A percentile compares a stretch with the other conserved stretches of the same genome.
These are phyloP conservation scores for Dendrostoma leiphaemia DNA, from an alignment of 2,329 filamentous ascomycete genomes.

Conservation along the genomic window DNA sequence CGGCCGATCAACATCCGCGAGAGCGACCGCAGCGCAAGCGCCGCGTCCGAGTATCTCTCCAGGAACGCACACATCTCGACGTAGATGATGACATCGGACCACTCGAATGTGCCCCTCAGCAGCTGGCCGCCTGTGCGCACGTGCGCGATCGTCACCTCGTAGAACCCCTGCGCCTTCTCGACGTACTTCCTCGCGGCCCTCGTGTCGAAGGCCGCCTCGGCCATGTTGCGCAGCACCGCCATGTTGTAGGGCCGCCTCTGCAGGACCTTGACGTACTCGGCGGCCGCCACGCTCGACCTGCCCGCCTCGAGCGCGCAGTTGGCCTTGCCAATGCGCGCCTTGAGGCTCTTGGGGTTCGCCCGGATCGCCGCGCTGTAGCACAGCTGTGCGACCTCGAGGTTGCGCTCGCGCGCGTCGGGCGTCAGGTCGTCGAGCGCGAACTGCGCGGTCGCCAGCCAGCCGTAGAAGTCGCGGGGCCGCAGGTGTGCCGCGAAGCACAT, in stretches of 20 bases:
- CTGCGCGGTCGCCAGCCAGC: constrained; percentile 59
- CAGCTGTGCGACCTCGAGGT: constrained; percentile 53
- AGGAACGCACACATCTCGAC: constrained; percentile 73
- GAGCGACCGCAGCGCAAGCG: constrained; percentile 67
- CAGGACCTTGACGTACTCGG: constrained; percentile 55
- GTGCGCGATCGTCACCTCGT: constrained; percentile 45
- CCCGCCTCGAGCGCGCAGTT: constrained; percentile 56
- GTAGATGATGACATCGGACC: constrained; percentile 85
- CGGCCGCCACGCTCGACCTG: constrained; percentile 50
- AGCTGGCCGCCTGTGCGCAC: constrained; percentile 32
- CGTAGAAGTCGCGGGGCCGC: constrained; percentile 56
- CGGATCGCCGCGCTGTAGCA: constrained; percentile 60
- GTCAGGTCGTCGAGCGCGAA: constrained; percentile 50
- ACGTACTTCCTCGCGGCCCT: constrained; percentile 41
- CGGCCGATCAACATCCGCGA: constrained; percentile 82
- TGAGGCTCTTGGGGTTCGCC: constrained; percentile 55
- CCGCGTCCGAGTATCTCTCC: constrained; percentile 62
- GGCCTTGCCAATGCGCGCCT: constrained; percentile 59
- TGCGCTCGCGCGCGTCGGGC: constrained; percentile 45
- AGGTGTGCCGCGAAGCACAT: constrained; percentile 62
- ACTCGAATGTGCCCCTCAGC: constrained; percentile 48
- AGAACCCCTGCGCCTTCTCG: constrained; percentile 45
- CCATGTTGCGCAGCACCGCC: constrained; percentile 52
- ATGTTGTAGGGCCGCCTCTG: constrained; percentile 53
- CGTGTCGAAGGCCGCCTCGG: constrained; percentile 55